Percentiles rank a stretch among this genome's conserved stretches.
These are phyloP conservation scores for Apiotrichum porosum DNA, from an alignment of 1,284 basidiomycete species.

Conservation along the genomic window DNA sequence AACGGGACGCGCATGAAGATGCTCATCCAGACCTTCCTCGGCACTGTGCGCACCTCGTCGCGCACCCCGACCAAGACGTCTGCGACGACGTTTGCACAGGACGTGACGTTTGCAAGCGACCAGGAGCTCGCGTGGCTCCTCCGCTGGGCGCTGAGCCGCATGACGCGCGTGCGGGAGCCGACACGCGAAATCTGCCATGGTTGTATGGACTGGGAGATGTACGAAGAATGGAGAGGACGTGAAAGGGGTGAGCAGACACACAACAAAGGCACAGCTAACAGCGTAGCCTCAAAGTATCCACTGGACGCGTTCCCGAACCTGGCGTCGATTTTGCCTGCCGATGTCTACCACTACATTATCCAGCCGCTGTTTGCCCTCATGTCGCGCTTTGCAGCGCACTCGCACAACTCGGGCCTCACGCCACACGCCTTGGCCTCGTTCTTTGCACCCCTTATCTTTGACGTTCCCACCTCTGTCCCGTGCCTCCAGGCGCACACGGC, in stretches of 20 bases:
- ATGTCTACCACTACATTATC: conserved; percentile 57
- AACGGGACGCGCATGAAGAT: conserved; percentile 64
- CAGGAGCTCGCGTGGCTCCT: conserved; percentile 81
- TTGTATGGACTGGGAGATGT: conserved; percentile 72
- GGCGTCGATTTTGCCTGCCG: conserved; percentile 50
- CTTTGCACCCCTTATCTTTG: conserved; percentile 79
- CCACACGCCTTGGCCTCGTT: conserved; percentile 77
- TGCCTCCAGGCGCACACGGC: conserved; percentile 73
- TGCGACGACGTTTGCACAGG: conserved; percentile 60
- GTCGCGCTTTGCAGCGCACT: conserved; percentile 72
- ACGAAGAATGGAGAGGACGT: conserved; percentile 67
- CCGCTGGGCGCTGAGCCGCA: conserved; percentile 74
- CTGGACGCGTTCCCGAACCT: conserved; percentile 62
- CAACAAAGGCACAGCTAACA: neutral
- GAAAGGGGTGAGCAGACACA: conserved; percentile 61
- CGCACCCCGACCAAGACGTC: conserved; percentile 12
- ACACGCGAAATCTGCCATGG: conserved; percentile 60
- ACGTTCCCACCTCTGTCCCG: conserved; percentile 52
- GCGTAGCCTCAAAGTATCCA: conserved; percentile 61
- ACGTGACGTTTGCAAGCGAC: conserved; percentile 71
- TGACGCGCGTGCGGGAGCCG: conserved; percentile 55
- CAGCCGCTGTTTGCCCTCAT: conserved; percentile 67
- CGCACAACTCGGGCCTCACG: conserved; percentile 71
- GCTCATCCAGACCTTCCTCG: conserved; percentile 69
- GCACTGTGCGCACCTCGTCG: conserved; percentile 53